Evolutionary conservation across 2,329 filamentous ascomycete genomes (phyloP).

Genomic region (Akanthomyces muscarius): DNA sequence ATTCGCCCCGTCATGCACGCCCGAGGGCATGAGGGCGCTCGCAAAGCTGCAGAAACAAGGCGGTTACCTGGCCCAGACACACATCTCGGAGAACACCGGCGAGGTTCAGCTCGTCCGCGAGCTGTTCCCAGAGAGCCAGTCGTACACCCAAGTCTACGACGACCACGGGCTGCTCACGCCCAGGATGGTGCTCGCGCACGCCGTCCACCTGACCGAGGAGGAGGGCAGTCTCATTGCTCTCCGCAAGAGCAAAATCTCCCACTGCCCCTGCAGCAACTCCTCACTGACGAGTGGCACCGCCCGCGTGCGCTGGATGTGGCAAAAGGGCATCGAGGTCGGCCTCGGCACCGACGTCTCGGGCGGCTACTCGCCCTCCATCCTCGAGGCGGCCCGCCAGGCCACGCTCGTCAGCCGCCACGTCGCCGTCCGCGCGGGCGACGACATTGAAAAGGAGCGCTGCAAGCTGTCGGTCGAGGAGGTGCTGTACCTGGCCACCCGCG

Average conservation of each 20-base stretch:
- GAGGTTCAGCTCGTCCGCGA: slow-evolving; percentile 69
- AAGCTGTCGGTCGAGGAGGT: slow-evolving; percentile 84
- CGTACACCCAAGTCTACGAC: slow-evolving; percentile 81
- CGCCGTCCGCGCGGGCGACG: slow-evolving; percentile 44
- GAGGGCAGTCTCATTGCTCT: slow-evolving; percentile 63
- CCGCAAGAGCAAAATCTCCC: slow-evolving; percentile 64
- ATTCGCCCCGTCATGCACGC: slow-evolving; percentile 62
- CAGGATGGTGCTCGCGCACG: slow-evolving; percentile 81
- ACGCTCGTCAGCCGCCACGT: slow-evolving; percentile 72
- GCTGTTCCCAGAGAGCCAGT: slow-evolving; percentile 60
- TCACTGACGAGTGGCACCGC: slow-evolving; percentile 76
- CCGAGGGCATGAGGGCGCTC: slow-evolving; percentile 57
- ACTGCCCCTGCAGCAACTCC: slow-evolving; percentile 86
- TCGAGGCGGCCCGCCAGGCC: slow-evolving; percentile 80
- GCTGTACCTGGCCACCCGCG: slow-evolving; percentile 80
- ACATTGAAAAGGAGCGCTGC: slow-evolving; percentile 40
- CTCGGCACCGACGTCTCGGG: slow-evolving; percentile 89
- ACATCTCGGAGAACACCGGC: slow-evolving; percentile 76
- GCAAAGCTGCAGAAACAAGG: slow-evolving; percentile 60
- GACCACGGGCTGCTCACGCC: slow-evolving; percentile 61
- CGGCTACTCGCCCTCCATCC: slow-evolving; percentile 75
- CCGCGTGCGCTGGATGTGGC: slow-evolving; percentile 68
- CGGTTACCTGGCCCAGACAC: slow-evolving; percentile 74
- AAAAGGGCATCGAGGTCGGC: slow-evolving; percentile 72
- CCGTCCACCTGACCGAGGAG: slow-evolving; percentile 64